Conservation (phyloP, 2,329 filamentous ascomycete species). For the Mycosphaerella arachidis region DNA sequence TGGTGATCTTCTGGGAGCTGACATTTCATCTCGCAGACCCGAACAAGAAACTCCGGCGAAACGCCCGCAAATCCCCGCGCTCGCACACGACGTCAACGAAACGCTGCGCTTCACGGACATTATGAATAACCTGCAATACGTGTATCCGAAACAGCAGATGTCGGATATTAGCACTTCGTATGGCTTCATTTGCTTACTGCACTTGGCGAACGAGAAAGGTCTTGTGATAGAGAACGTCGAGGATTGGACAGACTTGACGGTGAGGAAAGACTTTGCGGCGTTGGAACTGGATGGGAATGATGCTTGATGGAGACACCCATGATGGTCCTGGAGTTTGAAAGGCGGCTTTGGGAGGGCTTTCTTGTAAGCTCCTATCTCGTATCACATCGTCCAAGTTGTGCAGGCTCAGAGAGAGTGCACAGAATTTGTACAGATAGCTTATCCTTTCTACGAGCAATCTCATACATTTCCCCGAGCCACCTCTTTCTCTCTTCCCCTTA, state of each 20-base stretch:
- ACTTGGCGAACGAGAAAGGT: slow-evolving; percentile 90
- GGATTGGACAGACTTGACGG: slow-evolving; percentile 46
- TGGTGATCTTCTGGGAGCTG: background rate
- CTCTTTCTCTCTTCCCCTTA: background rate
- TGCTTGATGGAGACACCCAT: background rate
- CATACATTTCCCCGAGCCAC: background rate
- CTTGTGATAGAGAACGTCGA: slow-evolving; percentile 66
- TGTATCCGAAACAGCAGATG: slow-evolving; percentile 82
- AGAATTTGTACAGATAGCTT: background rate
- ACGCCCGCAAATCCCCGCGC: slow-evolving; percentile 20
- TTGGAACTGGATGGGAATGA: slow-evolving; percentile 22
- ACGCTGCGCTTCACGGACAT: slow-evolving; percentile 81
- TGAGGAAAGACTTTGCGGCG: slow-evolving; percentile 41
- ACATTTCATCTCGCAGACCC: slow-evolving; percentile 1
- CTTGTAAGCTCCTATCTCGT: background rate
- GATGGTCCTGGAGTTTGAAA: background rate
- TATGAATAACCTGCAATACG: slow-evolving; percentile 80
- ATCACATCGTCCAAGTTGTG: background rate
- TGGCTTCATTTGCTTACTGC: slow-evolving; percentile 89
- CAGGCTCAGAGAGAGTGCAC: background rate
- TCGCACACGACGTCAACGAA: slow-evolving; percentile 39
- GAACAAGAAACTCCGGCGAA: slow-evolving; percentile 12
- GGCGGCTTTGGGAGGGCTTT: background rate
- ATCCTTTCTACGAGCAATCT: background rate
- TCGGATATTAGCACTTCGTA: slow-evolving; percentile 89